These are phyloP conservation scores for Aureobasidium sp. DNA, from an alignment of 2,329 filamentous ascomycete genomes.

Conservation along the genomic window DNA sequence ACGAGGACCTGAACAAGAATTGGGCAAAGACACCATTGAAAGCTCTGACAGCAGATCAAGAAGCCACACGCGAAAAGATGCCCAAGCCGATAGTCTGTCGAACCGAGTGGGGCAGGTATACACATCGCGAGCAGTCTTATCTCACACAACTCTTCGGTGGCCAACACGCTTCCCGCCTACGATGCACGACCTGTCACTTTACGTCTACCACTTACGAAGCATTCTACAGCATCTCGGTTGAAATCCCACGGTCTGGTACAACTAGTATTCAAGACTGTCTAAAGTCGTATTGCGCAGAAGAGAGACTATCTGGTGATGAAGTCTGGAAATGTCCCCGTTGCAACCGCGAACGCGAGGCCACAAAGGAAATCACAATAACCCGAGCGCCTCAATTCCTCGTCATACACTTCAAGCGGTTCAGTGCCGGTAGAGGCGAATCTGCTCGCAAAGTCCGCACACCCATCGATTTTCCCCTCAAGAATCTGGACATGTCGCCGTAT, in stretches of 20 bases:
- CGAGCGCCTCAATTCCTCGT: constrained; percentile 73
- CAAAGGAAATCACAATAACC: constrained; percentile 64
- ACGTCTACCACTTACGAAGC: constrained; percentile 60
- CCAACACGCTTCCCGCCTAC: constrained; percentile 53
- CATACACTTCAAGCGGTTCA: constrained; percentile 66
- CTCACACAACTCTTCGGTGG: constrained; percentile 74
- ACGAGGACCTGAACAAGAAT: constrained; percentile 73
- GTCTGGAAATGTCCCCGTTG: constrained; percentile 68
- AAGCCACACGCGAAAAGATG: constrained; percentile 51
- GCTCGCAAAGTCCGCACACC: constrained; percentile 61
- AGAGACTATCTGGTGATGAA: constrained; percentile 58
- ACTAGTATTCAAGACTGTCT: constrained; percentile 61
- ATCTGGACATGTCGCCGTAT: constrained; percentile 55
- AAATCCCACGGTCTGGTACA: constrained; percentile 54
- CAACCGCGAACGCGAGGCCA: constrained; percentile 56
- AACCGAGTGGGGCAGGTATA: constrained; percentile 67
- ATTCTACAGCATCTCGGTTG: constrained; percentile 63
- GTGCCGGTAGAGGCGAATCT: constrained; percentile 42
- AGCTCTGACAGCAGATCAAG: constrained; percentile 50
- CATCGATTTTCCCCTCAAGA: constrained; percentile 68
- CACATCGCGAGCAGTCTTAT: constrained; percentile 61
- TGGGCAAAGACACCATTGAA: constrained; percentile 51
- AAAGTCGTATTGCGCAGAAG: constrained; percentile 58
- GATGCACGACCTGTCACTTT: constrained; percentile 51
- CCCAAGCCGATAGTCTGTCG: constrained; percentile 56